Evolutionary conservation across 164 flowering plant species (phyloP).

Genomic region (Vitis rotundifolia): DNA sequence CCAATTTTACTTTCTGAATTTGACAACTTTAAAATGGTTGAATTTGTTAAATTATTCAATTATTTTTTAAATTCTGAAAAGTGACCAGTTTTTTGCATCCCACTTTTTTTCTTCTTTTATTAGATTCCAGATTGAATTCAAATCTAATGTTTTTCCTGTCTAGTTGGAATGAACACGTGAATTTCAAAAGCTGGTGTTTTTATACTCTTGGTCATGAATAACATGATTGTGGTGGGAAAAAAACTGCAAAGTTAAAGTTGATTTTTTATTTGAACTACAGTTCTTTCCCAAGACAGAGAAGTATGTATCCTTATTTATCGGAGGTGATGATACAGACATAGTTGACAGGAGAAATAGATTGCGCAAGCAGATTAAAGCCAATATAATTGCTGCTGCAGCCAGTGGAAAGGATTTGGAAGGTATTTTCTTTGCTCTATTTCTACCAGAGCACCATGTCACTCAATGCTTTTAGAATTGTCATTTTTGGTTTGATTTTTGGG

Average conservation of each 20-base stretch:
- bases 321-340: slow-evolving; percentile 67
- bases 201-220: background rate
- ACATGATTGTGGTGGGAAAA: background rate
- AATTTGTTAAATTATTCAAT: too few species aligned
- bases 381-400: slow-evolving; percentile 85
- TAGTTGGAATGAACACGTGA: background rate
- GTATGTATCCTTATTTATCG: slow-evolving; percentile 82
- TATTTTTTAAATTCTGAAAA: too few species aligned
- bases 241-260: background rate
- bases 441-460: background rate
- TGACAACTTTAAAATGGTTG: too few species aligned
- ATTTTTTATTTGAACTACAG: slow-evolving; percentile 44
- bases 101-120: too few species aligned
- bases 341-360: slow-evolving; percentile 74
- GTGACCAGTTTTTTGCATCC: too few species aligned
- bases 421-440: slow-evolving; percentile 22
- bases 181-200: background rate
- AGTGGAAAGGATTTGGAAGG: slow-evolving; percentile 99
- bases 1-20: too few species aligned
- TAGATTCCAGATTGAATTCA: background rate
- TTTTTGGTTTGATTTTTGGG: slow-evolving; percentile 9
- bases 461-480: background rate
- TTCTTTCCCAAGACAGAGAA: slow-evolving; percentile 96
- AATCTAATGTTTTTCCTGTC: background rate
- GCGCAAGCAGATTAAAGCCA: slow-evolving; percentile 90